Percentiles rank a stretch among this genome's conserved stretches.
These are phyloP conservation scores for Verticillium alfalfae DNA, from an alignment of 2,329 filamentous ascomycete species.

Conservation along the genomic window DNA sequence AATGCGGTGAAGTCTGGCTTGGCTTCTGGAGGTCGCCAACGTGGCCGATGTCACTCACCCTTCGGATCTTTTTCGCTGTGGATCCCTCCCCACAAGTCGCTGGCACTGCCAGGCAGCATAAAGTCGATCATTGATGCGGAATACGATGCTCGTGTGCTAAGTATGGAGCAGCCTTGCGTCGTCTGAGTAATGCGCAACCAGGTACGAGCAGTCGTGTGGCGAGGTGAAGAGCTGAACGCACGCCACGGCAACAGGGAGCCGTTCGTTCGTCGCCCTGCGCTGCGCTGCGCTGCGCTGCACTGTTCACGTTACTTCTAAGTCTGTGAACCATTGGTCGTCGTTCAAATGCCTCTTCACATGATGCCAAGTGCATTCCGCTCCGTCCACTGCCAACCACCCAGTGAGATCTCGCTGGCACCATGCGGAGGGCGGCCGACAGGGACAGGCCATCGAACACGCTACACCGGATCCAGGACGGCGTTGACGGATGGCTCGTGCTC, in stretches of 20 bases:
- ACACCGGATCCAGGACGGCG: not conserved
- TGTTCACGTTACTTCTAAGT: not conserved
- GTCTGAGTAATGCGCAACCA: not conserved
- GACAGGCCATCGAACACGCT: not conserved
- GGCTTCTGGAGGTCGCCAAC: not conserved
- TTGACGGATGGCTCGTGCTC: not conserved
- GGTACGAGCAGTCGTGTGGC: not conserved
- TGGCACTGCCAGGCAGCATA: not conserved
- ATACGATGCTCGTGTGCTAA: not conserved
- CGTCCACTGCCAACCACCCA: not conserved
- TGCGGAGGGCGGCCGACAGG: not conserved
- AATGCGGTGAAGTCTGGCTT: not conserved
- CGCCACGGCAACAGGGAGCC: not conserved
- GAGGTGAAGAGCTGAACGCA: not conserved
- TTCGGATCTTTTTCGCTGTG: not conserved
- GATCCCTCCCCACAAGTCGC: not conserved
- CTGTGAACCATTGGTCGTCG: not conserved
- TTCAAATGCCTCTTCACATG: not conserved
- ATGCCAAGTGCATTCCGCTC: not conserved
- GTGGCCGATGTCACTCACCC: conserved; percentile 1
- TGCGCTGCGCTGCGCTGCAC: not conserved
- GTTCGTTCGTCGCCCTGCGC: not conserved
- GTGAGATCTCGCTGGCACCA: not conserved
- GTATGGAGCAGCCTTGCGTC: not conserved
- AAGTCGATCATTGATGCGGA: not conserved